Percentiles rank a stretch among this genome's conserved stretches.
Evolutionary conservation across 1,284 basidiomycete genomes (phyloP).

Genomic region (Pseudozyma tsukubaensis): DNA sequence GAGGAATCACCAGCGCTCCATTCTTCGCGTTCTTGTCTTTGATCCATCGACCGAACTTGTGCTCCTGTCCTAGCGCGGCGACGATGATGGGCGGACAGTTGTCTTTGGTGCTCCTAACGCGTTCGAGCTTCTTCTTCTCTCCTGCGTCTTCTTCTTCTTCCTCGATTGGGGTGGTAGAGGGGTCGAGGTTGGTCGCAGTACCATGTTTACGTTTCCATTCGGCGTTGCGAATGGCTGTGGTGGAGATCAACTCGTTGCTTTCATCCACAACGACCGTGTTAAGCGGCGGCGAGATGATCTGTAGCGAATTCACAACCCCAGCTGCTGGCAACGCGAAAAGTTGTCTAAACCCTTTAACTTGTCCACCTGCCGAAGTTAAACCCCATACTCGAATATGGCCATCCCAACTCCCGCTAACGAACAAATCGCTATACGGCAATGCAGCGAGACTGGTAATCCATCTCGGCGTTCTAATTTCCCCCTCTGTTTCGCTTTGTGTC

Average conservation of each 20-base stretch:
- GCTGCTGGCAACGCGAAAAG: constrained; percentile 76
- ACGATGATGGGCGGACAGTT: constrained; percentile 73
- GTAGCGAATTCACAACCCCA: constrained; percentile 90
- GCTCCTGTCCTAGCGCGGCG: constrained; percentile 86
- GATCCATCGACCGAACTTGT: constrained; percentile 88
- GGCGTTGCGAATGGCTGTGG: constrained; percentile 5
- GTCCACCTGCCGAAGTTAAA: constrained; percentile 73
- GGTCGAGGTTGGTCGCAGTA: constrained; percentile 8
- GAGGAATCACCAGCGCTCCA: constrained; percentile 76
- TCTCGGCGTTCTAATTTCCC: constrained; percentile 80
- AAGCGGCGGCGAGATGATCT: constrained; percentile 77
- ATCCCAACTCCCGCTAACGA: constrained; percentile 94
- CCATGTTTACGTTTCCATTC: constrained; percentile 41
- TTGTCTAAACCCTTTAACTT: constrained; percentile 79
- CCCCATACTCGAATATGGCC: constrained; percentile 87
- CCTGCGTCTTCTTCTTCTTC: neutral
- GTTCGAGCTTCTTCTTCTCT: constrained; percentile 1
- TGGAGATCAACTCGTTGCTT: neutral
- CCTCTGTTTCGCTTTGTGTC: constrained; percentile 76
- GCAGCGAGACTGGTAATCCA: constrained; percentile 89
- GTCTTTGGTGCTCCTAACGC: constrained; percentile 38
- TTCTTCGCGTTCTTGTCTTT: constrained; percentile 80
- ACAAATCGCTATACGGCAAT: constrained; percentile 88
- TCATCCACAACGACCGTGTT: neutral
- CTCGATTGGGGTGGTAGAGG: neutral